Base-by-base conservation (phyloP, 2,329 filamentous ascomycete species). In the Talaromyces sp. region DNA sequence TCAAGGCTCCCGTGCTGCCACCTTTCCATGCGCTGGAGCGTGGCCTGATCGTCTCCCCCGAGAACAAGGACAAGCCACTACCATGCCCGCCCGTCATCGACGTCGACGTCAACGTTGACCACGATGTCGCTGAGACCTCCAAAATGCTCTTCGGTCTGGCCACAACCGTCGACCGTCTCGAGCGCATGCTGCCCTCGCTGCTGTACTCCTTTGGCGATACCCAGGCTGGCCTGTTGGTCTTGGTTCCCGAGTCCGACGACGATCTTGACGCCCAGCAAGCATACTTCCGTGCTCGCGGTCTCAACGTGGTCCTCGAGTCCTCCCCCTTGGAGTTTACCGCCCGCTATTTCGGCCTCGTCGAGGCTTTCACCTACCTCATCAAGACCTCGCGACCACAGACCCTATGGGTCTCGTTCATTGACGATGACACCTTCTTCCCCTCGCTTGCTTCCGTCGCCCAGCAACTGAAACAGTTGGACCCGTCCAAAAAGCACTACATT, bases 401-500 rank as follows among this genome's bases (percentile, higher is more conserved):
- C 54, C 72, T 67, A 26, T 78, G 75, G 75, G 70, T 77, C 55
- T 69, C 73, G 64, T 77, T 74, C 63, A 75, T 76, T 26, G 76
- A 78, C 54, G 76, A 78, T 58, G 76, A 78, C 58, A 78, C 75
- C 31, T 78, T 75, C 67, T 78, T 76, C 66, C 66, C 74, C 31
- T 76, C 74, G 31, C 68, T 78, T 24, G 68, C 72, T 14, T 72
- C 70, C 19, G 64, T 61, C 50, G 73, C 73, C 11, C 67, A 74
- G 60, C 72, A 74, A 54, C 65, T 78, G 58, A 75, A 75, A 61
- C 67, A 73, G 26, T 71, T 76, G 24, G 74, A 77, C 59, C 64
- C 69, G 26, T 73, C 63, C 60, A 73, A 76, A 67, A 74, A 73
- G 63, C 73, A 77, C 62, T 78, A 77, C 63, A 77, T 78, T 66